Evolutionary conservation across 768 basidiomycete genomes (phyloP).

Genomic region (Dioszegia hungarica): DNA sequence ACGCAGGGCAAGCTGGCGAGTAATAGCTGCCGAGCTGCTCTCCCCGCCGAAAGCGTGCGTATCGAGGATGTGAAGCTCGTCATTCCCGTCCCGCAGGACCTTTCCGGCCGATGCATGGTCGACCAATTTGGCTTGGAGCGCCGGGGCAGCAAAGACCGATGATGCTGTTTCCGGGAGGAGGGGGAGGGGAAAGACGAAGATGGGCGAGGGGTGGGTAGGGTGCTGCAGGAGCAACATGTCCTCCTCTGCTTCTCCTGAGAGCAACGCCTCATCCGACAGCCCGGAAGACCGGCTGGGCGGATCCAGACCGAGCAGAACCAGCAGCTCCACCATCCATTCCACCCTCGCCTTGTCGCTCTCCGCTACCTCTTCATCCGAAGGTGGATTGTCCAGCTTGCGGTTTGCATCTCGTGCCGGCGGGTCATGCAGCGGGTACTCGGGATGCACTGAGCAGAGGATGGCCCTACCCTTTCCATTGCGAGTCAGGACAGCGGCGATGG

Average conservation of each 20-base stretch:
- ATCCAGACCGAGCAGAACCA: constrained; percentile 51
- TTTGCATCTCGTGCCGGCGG: constrained; percentile 38
- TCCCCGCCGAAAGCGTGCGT: neutral
- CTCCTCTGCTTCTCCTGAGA: constrained; percentile 15
- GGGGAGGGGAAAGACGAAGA: constrained; percentile 58
- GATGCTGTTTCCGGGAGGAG: constrained; percentile 45
- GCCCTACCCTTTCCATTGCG: constrained; percentile 55
- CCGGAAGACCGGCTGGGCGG: constrained; percentile 50
- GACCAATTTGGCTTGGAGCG: constrained; percentile 33
- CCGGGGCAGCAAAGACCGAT: constrained; percentile 47
- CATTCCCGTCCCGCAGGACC: constrained; percentile 62
- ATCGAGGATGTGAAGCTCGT: constrained; percentile 52
- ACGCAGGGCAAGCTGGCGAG: constrained; percentile 13
- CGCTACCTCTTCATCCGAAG: constrained; percentile 18
- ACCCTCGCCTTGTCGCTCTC: constrained; percentile 43
- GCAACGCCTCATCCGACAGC: neutral
- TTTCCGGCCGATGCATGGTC: neutral
- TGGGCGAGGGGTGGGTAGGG: constrained; percentile 57
- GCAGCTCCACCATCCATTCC: constrained; percentile 48
- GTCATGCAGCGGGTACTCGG: constrained; percentile 56
- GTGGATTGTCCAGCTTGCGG: constrained; percentile 18
- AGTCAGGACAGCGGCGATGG: constrained; percentile 51
- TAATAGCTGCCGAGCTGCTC: neutral
- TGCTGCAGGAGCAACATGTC: constrained; percentile 33
- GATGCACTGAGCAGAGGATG: constrained; percentile 58